Evolutionary conservation across 202 grass and related monocot species (phyloP).

Genomic region (Musa balbisiana): DNA sequence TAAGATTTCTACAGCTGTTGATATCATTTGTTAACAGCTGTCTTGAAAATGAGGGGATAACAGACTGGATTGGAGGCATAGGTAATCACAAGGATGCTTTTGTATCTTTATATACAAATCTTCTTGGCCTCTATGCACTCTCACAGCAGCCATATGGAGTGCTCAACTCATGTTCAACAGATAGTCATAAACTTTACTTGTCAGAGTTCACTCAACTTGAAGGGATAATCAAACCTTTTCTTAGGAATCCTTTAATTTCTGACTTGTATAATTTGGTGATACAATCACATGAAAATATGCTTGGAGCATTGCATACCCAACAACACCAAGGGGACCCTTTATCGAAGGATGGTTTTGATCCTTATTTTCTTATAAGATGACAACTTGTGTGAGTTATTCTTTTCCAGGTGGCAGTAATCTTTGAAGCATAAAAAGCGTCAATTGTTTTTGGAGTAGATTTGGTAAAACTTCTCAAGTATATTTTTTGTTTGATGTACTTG

Average conservation of each 20-base stretch:
- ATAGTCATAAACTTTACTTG: conserved; percentile 32
- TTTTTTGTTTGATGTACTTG: background rate
- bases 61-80: conserved; percentile 79
- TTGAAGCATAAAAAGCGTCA: background rate
- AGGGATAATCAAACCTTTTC: conserved; percentile 51
- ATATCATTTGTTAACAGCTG: conserved; percentile 42
- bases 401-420: background rate
- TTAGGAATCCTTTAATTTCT: conserved; percentile 78
- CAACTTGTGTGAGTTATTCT: background rate
- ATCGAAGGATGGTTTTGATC: conserved; percentile 50
- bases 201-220: conserved; percentile 41
- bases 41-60: conserved; percentile 49
- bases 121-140: conserved; percentile 64
- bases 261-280: conserved; percentile 58
- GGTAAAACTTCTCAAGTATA: background rate
- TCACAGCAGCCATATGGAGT: conserved; percentile 13
- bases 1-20: conserved; percentile 47
- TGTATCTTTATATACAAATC: conserved; percentile 59
- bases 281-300: conserved; percentile 28
- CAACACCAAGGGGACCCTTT: conserved; percentile 8
- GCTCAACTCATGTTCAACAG: conserved; percentile 10
- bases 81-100: conserved; percentile 95
- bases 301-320: conserved; percentile 13
- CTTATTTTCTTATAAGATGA: conserved; percentile 89
- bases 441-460: background rate